A percentile compares a stretch with the other conserved stretches of the same genome.
phyloP scores from a whole-genome alignment of 805 yeast species.

The Lachancea sp. region DNA sequence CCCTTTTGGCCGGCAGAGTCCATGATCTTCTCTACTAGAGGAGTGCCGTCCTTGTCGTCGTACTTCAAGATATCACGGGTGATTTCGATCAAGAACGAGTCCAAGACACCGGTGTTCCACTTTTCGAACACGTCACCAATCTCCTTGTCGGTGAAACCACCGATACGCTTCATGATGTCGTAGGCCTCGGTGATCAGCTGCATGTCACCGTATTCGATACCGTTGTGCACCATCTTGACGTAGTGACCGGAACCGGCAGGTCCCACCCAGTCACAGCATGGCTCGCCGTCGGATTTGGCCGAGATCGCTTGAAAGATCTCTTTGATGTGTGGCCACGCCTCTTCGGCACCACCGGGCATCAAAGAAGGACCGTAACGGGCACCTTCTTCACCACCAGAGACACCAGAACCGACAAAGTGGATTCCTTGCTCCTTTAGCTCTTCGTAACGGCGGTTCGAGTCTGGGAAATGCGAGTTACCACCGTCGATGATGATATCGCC shows the following conservation, averaged over 20 bases:
- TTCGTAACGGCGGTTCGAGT: conserved; percentile 91
- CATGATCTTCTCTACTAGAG: conserved; percentile 91
- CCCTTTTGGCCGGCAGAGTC: conserved; percentile 99
- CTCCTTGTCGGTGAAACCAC: conserved; percentile 84
- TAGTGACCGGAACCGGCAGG: conserved; percentile 98
- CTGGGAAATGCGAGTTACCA: conserved; percentile 99
- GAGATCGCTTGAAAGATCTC: conserved; percentile 92
- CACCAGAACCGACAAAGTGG: conserved; percentile 96
- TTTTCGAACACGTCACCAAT: conserved; percentile 84
- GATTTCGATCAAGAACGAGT: conserved; percentile 94
- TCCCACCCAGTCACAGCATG: conserved; percentile 99
- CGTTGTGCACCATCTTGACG: conserved; percentile 99
- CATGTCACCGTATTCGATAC: conserved; percentile 99
- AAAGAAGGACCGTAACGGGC: conserved; percentile 98
- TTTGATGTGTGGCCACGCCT: conserved; percentile 98
- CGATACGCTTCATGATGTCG: conserved; percentile 90
- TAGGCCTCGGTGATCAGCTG: conserved; percentile 97
- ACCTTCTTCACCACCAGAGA: conserved; percentile 99
- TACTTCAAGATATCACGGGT: conserved; percentile 89
- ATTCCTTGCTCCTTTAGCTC: conserved; percentile 84
- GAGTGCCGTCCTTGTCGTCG: conserved; percentile 85
- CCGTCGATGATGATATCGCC: conserved; percentile 99
- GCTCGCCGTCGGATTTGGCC: conserved; percentile 96
- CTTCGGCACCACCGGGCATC: conserved; percentile 98
- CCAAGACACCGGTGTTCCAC: conserved; percentile 97